Percentiles rank a stretch among this genome's conserved stretches.
Evolutionary conservation across 225 moss, liverwort and hornwort genomes (phyloP).

Genomic region (Ulota crispa): DNA sequence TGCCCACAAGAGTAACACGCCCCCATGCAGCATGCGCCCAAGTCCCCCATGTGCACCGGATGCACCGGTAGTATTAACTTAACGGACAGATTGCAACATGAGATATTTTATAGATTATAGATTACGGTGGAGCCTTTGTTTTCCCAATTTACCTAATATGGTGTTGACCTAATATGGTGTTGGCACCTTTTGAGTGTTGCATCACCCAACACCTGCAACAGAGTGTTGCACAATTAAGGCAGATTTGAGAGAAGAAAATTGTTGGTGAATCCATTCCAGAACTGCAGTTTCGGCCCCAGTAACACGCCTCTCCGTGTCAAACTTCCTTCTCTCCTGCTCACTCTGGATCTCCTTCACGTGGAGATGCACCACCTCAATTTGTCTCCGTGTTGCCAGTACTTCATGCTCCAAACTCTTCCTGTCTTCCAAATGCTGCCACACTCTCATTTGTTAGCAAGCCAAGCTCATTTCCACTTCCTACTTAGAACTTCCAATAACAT

Average conservation of each 20-base stretch:
- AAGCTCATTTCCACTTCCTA: fast-evolving
- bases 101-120: no score
- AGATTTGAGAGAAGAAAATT: slow-evolving; percentile 52
- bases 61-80: no score
- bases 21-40: no score
- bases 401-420: slow-evolving; percentile 40
- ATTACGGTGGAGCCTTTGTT: no score
- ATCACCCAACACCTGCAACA: neutral
- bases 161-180: no score
- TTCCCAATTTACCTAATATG: no score
- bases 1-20: no score
- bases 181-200: neutral
- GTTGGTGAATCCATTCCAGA: slow-evolving; percentile 60
- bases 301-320: slow-evolving; percentile 47
- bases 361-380: slow-evolving; percentile 46
- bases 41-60: no score
- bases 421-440: slow-evolving; percentile 47
- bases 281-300: slow-evolving; percentile 31
- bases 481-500: neutral
- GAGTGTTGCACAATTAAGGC: slow-evolving; percentile 51
- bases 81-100: no score
- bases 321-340: slow-evolving; percentile 46
- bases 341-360: slow-evolving; percentile 50
- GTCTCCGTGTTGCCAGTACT: slow-evolving; percentile 9
- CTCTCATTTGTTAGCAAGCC: neutral